These are phyloP conservation scores for Pinus tabuliformis DNA, from an alignment of 75 land plant species.

Conservation along the genomic window DNA sequence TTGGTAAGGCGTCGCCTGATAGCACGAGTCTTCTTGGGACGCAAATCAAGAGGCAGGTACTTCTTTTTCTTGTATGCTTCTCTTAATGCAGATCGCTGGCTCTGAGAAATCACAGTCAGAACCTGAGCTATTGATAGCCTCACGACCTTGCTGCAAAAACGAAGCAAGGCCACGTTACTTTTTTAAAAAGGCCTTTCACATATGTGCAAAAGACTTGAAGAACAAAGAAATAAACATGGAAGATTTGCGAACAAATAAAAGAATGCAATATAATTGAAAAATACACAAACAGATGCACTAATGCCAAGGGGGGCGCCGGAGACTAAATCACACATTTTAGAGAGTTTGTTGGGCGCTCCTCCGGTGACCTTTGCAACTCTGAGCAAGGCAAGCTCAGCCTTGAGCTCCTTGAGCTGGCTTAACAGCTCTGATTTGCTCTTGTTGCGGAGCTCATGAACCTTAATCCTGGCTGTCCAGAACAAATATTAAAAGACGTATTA, in stretches of 20 bases:
- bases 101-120: constrained; percentile 76
- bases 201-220: background rate
- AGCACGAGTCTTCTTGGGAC: constrained; percentile 85
- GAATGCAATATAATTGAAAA: too few species aligned
- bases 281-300: background rate
- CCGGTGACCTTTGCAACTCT: constrained; percentile 81
- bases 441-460: constrained; percentile 67
- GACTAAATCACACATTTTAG: constrained; percentile 46
- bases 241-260: background rate
- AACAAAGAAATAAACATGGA: background rate
- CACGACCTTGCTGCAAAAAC: constrained; percentile 74
- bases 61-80: constrained; percentile 71
- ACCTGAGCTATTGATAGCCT: constrained; percentile 77
- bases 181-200: background rate
- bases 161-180: background rate
- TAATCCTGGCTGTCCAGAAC: constrained; percentile 46
- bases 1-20: constrained; percentile 70
- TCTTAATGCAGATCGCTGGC: constrained; percentile 63
- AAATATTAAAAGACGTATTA: background rate
- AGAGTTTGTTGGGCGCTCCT: constrained; percentile 86
- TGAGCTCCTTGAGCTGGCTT: constrained; percentile 65
- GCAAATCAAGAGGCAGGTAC: constrained; percentile 67
- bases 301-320: too few species aligned
- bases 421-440: constrained; percentile 57
- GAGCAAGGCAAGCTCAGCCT: constrained; percentile 71